A percentile compares a stretch with the other conserved stretches of the same genome.
These are phyloP conservation scores for Solanum peruvianum DNA, from an alignment of 257 asterid species.

Conservation along the genomic window DNA sequence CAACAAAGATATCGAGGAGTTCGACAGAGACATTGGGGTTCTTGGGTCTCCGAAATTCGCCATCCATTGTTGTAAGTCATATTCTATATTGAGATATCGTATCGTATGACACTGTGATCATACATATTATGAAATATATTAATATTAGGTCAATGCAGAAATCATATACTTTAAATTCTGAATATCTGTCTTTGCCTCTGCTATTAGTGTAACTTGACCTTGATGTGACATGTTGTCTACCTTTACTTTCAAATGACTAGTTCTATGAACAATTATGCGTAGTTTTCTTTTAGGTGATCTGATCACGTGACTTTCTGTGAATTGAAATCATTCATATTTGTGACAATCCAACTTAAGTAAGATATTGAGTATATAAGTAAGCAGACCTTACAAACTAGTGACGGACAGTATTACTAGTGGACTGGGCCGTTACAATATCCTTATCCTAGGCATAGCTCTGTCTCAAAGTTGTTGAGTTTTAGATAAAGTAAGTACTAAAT, in stretches of 20 bases:
- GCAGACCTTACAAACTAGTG: not conserved
- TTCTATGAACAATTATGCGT: not conserved
- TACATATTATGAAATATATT: not conserved
- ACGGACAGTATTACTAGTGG: not conserved
- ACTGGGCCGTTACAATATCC: not conserved
- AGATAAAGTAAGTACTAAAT: not conserved
- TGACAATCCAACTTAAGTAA: not conserved
- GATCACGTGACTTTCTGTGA: not conserved
- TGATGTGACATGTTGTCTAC: not conserved
- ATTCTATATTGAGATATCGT: not conserved
- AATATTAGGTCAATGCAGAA: not conserved
- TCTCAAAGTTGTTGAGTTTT: not conserved
- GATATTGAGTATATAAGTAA: not conserved
- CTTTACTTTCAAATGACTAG: not conserved
- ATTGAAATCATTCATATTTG: not conserved
- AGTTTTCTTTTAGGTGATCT: not conserved
- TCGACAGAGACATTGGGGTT: slow-evolving; percentile 95
- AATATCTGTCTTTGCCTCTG: not conserved
- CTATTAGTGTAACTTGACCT: not conserved
- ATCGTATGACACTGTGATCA: not conserved
- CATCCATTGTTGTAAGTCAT: slow-evolving; percentile 62
- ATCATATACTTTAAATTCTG: not conserved
- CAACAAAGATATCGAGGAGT: slow-evolving; percentile 83
- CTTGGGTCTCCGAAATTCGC: slow-evolving; percentile 98
- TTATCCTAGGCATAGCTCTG: not conserved